These are phyloP conservation scores for Ascochyta fabae DNA, from an alignment of 2,329 filamentous ascomycete species.

Conservation along the genomic window DNA sequence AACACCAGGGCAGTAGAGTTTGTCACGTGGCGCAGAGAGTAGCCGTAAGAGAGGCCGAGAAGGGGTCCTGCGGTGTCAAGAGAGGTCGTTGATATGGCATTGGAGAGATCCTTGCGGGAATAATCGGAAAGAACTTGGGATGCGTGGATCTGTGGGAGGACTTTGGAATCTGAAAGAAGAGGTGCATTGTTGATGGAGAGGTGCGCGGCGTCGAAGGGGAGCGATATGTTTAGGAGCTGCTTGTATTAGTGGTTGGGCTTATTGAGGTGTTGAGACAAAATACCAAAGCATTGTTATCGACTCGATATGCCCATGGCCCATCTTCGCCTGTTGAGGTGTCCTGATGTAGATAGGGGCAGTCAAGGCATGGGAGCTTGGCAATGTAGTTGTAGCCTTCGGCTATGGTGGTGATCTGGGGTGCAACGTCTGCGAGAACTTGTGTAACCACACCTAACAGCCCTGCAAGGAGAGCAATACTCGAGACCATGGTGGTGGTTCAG, in stretches of 20 bases:
- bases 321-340: slow-evolving; percentile 35
- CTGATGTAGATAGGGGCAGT: slow-evolving; percentile 43
- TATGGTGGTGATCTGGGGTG: slow-evolving; percentile 41
- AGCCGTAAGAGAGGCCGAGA: slow-evolving; percentile 41
- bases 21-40: slow-evolving; percentile 29
- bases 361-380: slow-evolving; percentile 42
- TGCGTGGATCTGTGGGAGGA: slow-evolving; percentile 37
- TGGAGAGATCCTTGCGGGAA: slow-evolving; percentile 4
- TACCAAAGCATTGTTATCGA: slow-evolving; percentile 40
- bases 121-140: slow-evolving; percentile 36
- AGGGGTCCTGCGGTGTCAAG: slow-evolving; percentile 25
- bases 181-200: slow-evolving; percentile 36
- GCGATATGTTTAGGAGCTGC: slow-evolving; percentile 41
- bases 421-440: slow-evolving; percentile 22
- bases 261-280: no score
- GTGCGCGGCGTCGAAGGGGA: slow-evolving; percentile 34
- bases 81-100: slow-evolving; percentile 20
- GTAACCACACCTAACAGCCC: slow-evolving; percentile 6
- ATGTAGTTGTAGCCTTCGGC: slow-evolving; percentile 42
- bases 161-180: slow-evolving; percentile 26
- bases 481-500: slow-evolving; percentile 22
- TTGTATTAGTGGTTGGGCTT: not conserved
- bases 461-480: slow-evolving; percentile 7
- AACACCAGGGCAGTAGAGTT: slow-evolving; percentile 31
- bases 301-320: slow-evolving; percentile 32